Percentiles rank a stretch among this genome's conserved stretches.
Evolutionary conservation across 2,329 filamentous ascomycete species (phyloP).

Genomic region (Phyllosticta paracitricarpa): DNA sequence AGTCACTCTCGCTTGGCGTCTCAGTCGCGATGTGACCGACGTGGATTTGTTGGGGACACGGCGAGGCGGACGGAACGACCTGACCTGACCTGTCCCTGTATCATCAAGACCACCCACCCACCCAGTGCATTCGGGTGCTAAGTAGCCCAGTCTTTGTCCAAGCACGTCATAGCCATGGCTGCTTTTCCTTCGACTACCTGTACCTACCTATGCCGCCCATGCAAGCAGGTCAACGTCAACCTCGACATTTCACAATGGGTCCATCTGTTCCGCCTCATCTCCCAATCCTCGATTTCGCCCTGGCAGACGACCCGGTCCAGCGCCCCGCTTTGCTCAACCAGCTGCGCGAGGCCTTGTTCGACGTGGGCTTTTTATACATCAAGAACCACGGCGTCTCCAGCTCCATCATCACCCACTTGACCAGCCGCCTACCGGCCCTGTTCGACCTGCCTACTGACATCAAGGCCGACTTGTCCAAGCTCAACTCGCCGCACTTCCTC

Average conservation of each 20-base stretch:
- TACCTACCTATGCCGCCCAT: not conserved
- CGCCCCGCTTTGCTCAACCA: conserved; percentile 31
- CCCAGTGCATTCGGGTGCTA: not conserved
- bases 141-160: not conserved
- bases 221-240: not conserved
- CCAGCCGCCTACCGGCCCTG: conserved; percentile 32
- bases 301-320: conserved; percentile 26
- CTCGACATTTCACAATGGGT: not conserved
- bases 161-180: not conserved
- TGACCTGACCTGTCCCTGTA: not conserved
- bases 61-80: not conserved
- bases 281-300: conserved; percentile 41
- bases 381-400: conserved; percentile 39
- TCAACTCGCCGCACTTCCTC: conserved; percentile 50
- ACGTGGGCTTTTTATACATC: conserved; percentile 46
- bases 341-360: conserved; percentile 38
- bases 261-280: conserved; percentile 20
- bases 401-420: conserved; percentile 28
- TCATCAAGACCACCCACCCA: not conserved
- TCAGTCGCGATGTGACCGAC: not conserved
- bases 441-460: conserved; percentile 31
- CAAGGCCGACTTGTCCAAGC: conserved; percentile 35
- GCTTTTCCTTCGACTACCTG: not conserved
- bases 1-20: not conserved
- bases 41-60: not conserved